Conservation (phyloP, 345 rosid genomes). For the Salix exigua region DNA sequence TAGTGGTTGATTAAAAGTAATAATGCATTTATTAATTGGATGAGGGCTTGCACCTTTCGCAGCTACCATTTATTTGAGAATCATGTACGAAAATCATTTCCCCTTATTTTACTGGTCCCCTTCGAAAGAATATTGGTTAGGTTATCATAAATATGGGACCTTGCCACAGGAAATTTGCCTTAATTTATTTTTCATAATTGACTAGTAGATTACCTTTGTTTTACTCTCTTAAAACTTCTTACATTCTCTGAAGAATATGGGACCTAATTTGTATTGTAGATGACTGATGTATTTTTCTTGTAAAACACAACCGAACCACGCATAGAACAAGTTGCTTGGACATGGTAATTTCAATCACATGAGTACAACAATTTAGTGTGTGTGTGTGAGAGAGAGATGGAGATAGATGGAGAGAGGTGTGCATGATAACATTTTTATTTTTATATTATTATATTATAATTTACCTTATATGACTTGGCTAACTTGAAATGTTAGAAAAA, state of each 20-base stretch:
- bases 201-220: not conserved
- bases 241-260: not conserved
- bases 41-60: slow-evolving; percentile 23
- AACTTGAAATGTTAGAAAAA: too few species aligned
- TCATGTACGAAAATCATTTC: slow-evolving; percentile 1
- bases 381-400: too few species aligned
- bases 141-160: not conserved
- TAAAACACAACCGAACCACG: not conserved
- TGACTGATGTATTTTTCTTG: too few species aligned
- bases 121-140: not conserved
- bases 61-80: slow-evolving; percentile 11
- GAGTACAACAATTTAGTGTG: not conserved
- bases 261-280: slow-evolving; percentile 16
- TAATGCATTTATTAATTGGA: slow-evolving; percentile 16
- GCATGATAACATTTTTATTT: too few species aligned
- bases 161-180: not conserved
- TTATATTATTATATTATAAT: too few species aligned
- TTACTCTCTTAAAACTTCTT: not conserved
- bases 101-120: slow-evolving; percentile 14
- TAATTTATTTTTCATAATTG: not conserved
- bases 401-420: too few species aligned
- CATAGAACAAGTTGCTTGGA: not conserved
- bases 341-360: not conserved
- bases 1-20: too few species aligned
- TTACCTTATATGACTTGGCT: too few species aligned